These are phyloP conservation scores for Santalum album DNA, from an alignment of 164 flowering plant species.

Conservation along the genomic window DNA sequence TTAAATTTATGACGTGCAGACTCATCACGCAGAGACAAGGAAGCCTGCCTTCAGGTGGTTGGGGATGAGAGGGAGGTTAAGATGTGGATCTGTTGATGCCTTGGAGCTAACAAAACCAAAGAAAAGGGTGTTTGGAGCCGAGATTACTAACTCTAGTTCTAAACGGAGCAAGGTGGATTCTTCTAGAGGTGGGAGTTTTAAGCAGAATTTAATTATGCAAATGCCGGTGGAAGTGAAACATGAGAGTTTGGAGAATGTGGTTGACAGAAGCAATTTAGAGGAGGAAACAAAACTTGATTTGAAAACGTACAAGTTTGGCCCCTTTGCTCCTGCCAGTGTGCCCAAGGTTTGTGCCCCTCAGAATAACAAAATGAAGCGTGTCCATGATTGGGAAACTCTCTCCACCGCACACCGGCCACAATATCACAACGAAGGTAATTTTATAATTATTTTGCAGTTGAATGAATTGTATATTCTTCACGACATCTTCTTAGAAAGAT, in stretches of 20 bases:
- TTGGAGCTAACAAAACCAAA: slow-evolving; percentile 19
- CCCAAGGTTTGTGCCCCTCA: slow-evolving; percentile 22
- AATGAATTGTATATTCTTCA: background rate
- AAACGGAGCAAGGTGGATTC: slow-evolving; percentile 40
- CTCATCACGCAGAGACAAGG: slow-evolving; percentile 56
- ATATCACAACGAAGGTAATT: slow-evolving; percentile 88
- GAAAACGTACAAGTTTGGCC: slow-evolving; percentile 62
- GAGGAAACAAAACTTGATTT: slow-evolving; percentile 21
- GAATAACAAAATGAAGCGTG: slow-evolving; percentile 16
- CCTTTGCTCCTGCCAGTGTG: slow-evolving; percentile 56
- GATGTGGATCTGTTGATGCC: slow-evolving; percentile 7
- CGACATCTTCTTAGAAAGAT: too few relatives aligned
- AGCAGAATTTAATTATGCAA: slow-evolving; percentile 13
- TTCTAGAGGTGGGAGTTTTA: slow-evolving; percentile 11
- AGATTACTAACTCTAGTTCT: slow-evolving; percentile 51
- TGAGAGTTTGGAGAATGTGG: slow-evolving; percentile 20
- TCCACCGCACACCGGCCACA: slow-evolving; percentile 55
- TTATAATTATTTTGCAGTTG: too few relatives aligned
- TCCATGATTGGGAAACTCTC: slow-evolving; percentile 61
- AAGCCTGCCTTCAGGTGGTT: slow-evolving; percentile 93
- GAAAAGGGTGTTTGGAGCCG: slow-evolving; percentile 74
- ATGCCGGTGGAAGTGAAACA: slow-evolving; percentile 21
- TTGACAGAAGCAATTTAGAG: slow-evolving; percentile 12
- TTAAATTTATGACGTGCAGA: slow-evolving; percentile 34
- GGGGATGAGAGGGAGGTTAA: slow-evolving; percentile 36